A percentile compares a stretch with the other conserved stretches of the same genome.
Conservation (phyloP, 352 stramenopile genomes). For the Globisporangium mamillatum region DNA sequence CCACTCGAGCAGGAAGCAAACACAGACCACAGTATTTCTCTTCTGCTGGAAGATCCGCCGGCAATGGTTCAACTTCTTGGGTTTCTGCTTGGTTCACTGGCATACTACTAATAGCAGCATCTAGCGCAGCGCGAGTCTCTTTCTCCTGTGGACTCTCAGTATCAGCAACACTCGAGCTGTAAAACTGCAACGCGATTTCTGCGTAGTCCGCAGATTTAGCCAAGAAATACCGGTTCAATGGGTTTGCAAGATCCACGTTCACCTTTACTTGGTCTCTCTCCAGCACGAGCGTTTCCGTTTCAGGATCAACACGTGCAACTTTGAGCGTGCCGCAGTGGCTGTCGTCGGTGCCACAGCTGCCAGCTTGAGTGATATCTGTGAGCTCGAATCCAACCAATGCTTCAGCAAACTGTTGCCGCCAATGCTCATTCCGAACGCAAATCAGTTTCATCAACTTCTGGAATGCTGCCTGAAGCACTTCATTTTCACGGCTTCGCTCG, state of each 20-base stretch:
- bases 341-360: background rate
- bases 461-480: constrained; percentile 29
- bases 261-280: background rate
- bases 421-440: constrained; percentile 3
- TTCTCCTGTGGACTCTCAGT: constrained; percentile 7
- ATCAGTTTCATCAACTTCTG: constrained; percentile 31
- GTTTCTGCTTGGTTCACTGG: background rate
- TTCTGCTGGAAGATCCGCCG: background rate
- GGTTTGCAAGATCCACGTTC: background rate
- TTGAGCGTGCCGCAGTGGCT: background rate
- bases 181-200: constrained; percentile 15
- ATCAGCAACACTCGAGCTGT: background rate
- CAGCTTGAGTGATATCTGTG: background rate
- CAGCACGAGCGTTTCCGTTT: constrained; percentile 5
- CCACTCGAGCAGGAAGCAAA: constrained; percentile 19
- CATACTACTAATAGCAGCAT: constrained; percentile 11
- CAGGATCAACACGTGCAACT: constrained; percentile 5
- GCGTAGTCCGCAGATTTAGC: constrained; percentile 4
- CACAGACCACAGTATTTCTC: constrained; percentile 21
- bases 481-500: constrained; percentile 27
- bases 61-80: background rate
- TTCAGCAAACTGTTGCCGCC: constrained; percentile 6
- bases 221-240: constrained; percentile 13
- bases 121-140: constrained; percentile 13
- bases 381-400: constrained; percentile 17